Percentiles rank a stretch among this genome's conserved stretches.
Evolutionary conservation across 306 rosid genomes (phyloP).

Genomic region (Cicer judaicum): DNA sequence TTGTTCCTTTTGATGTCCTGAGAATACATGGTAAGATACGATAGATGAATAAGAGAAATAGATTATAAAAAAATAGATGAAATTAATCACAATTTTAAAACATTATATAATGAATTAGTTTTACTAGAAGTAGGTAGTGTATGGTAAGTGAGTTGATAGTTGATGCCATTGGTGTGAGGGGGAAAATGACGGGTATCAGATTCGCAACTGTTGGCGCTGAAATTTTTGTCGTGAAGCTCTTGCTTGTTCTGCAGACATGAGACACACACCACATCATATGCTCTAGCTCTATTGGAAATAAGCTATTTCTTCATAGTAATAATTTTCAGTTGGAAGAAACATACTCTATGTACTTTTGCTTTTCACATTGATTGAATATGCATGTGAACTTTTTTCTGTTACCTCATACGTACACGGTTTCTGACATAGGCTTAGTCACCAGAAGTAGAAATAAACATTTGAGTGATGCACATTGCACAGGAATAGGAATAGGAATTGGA

Average conservation of each 20-base stretch:
- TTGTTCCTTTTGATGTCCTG: too few relatives aligned
- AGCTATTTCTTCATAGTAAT: not conserved
- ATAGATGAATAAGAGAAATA: too few relatives aligned
- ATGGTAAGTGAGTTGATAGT: too few relatives aligned
- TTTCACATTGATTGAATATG: not conserved
- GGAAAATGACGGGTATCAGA: too few relatives aligned
- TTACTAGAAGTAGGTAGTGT: too few relatives aligned
- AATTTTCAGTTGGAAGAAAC: not conserved
- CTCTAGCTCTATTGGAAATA: not conserved
- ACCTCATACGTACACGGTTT: not conserved
- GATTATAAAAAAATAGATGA: too few relatives aligned
- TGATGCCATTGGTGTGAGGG: too few relatives aligned
- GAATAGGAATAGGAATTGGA: not conserved
- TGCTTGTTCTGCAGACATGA: not conserved
- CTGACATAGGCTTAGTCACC: conserved; percentile 13
- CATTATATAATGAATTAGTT: too few relatives aligned
- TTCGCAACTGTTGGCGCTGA: not conserved
- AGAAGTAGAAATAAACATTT: conserved; percentile 3
- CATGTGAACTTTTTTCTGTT: not conserved
- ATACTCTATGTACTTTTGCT: not conserved
- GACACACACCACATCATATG: not conserved
- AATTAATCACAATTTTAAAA: too few relatives aligned
- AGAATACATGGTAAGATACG: too few relatives aligned
- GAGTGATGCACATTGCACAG: not conserved
- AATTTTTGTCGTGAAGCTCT: not conserved